Evolutionary conservation across 768 basidiomycete species (phyloP).

Genomic region (Neoboletus magnificus): DNA sequence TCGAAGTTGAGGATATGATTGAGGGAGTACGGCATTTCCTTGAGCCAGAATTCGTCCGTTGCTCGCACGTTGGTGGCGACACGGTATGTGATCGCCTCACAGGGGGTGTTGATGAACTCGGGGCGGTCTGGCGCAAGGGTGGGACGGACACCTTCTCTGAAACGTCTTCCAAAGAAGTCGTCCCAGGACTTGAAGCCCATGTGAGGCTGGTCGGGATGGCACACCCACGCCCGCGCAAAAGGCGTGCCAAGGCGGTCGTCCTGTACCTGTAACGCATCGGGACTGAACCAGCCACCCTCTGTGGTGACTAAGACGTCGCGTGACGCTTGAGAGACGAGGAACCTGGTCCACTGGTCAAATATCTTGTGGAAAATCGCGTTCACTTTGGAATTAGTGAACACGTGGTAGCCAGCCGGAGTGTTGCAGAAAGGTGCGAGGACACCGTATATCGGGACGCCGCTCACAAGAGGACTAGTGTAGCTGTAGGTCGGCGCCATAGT

Average conservation of each 20-base stretch:
- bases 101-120: slow-evolving; percentile 45
- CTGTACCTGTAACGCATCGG: background rate
- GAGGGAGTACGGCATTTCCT: slow-evolving; percentile 60
- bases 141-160: slow-evolving; percentile 42
- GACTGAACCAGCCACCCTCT: background rate
- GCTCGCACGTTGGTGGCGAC: slow-evolving; percentile 38
- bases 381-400: slow-evolving; percentile 10
- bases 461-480: slow-evolving; percentile 21
- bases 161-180: slow-evolving; percentile 50
- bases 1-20: slow-evolving; percentile 50
- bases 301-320: background rate
- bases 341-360: background rate
- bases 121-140: slow-evolving; percentile 26
- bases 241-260: background rate
- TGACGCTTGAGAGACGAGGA: background rate
- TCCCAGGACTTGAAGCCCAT: slow-evolving; percentile 52
- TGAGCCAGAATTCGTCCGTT: slow-evolving; percentile 56
- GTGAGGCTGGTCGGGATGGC: slow-evolving; percentile 31
- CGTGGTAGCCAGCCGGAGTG: slow-evolving; percentile 20
- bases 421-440: slow-evolving; percentile 24
- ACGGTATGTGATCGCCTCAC: slow-evolving; percentile 51
- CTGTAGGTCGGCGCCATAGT: slow-evolving; percentile 16
- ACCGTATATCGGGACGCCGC: slow-evolving; percentile 21
- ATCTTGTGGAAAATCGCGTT: background rate
- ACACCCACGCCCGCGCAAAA: background rate